Percentiles rank a stretch among this genome's conserved stretches.
phyloP scores from a whole-genome alignment of 2,329 filamentous ascomycete species.

The Penicillium freii region DNA sequence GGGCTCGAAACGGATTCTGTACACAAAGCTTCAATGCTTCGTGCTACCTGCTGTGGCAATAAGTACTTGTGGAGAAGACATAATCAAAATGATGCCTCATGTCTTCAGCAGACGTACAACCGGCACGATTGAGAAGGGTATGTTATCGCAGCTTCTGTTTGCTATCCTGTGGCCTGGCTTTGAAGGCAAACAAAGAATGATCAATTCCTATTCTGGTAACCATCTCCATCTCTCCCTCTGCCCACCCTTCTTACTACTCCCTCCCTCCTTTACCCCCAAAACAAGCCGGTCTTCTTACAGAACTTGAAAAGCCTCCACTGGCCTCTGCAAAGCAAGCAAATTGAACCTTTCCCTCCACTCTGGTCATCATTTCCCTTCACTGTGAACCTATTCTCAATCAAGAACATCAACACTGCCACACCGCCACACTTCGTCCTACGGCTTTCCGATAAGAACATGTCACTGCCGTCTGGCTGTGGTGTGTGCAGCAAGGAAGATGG shows the following conservation, averaged over 20 bases:
- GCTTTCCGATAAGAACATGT: neutral
- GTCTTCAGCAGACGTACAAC: neutral
- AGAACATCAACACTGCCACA: neutral
- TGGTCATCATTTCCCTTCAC: neutral
- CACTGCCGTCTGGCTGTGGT: slow-evolving; percentile 20
- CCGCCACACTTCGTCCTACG: neutral
- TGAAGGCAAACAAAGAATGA: neutral
- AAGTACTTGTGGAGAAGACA: neutral
- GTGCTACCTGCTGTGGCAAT: neutral
- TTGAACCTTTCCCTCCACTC: neutral
- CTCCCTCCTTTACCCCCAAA: neutral
- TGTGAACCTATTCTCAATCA: neutral
- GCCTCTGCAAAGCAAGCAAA: neutral
- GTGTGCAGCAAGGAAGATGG: slow-evolving; percentile 23
- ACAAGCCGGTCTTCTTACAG: neutral
- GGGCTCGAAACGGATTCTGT: neutral
- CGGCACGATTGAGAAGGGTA: neutral
- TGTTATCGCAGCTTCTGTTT: neutral
- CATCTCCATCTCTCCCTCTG: neutral
- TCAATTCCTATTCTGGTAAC: neutral
- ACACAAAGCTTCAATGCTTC: neutral
- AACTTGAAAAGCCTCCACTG: neutral
- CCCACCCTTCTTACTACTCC: neutral
- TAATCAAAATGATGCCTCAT: neutral
- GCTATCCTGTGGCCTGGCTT: neutral